A percentile compares a stretch with the other conserved stretches of the same genome.
Conservation (phyloP, 2,329 filamentous ascomycete species). For the Xylariaceae sp. region DNA sequence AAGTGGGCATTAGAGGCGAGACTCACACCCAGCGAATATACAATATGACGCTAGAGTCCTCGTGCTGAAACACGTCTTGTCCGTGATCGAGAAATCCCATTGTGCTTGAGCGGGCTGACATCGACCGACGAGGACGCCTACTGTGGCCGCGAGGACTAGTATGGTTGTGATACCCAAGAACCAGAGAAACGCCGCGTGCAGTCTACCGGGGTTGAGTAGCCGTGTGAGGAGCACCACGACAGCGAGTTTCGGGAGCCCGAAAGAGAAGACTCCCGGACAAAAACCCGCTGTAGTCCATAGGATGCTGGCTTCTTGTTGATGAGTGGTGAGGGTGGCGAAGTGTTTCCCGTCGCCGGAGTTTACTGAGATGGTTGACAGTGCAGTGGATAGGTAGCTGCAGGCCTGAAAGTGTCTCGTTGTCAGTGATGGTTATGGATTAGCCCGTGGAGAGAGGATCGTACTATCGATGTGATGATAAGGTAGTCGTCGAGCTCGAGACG, state of each 20-base stretch:
- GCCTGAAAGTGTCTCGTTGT: constrained; percentile 13
- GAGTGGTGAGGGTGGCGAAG: constrained; percentile 18
- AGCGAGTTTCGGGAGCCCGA: constrained; percentile 30
- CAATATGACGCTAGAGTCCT: constrained; percentile 19
- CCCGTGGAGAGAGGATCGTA: constrained; percentile 10
- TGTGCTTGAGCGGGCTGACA: constrained; percentile 24
- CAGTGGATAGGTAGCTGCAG: constrained; percentile 24
- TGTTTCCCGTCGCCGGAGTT: constrained; percentile 32
- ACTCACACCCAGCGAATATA: constrained; percentile 14
- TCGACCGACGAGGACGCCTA: constrained; percentile 24
- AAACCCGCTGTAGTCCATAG: constrained; percentile 29
- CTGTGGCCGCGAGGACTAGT: constrained; percentile 17
- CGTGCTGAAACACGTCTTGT: constrained; percentile 16
- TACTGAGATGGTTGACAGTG: constrained; percentile 28
- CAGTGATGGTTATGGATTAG: background rate
- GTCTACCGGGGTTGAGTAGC: constrained; percentile 24
- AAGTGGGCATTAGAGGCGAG: background rate
- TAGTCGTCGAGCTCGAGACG: constrained; percentile 33
- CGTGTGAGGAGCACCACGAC: constrained; percentile 25
- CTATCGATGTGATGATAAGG: constrained; percentile 29
- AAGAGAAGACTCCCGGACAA: constrained; percentile 27
- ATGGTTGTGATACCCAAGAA: constrained; percentile 14
- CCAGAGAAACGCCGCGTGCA: constrained; percentile 26
- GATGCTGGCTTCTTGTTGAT: constrained; percentile 20
- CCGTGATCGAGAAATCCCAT: constrained; percentile 23